Percentiles rank a stretch among this genome's conserved stretches.
These are phyloP conservation scores for Phytophthora brassicae DNA, from an alignment of 352 stramenopile species.

Conservation along the genomic window DNA sequence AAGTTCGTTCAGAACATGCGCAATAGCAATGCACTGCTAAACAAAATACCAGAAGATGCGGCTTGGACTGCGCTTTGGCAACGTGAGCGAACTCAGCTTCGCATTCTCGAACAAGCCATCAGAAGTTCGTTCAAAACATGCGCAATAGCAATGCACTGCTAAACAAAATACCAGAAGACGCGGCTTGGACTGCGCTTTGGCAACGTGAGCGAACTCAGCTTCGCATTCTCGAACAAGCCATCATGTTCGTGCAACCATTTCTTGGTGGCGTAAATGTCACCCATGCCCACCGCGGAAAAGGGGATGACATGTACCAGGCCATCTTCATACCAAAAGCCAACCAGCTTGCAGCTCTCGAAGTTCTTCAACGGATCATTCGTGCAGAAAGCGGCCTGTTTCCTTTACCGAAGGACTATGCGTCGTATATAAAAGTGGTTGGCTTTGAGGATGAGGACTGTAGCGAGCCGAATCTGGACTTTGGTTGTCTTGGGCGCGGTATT, in stretches of 20 bases:
- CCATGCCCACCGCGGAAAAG: conserved; percentile 44
- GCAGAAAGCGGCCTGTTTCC: conserved; percentile 58
- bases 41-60: conserved; percentile 54
- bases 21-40: conserved; percentile 22
- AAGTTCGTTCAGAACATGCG: conserved; percentile 49
- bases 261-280: conserved; percentile 66
- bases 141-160: conserved; percentile 33
- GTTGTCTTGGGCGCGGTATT: conserved; percentile 52
- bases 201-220: conserved; percentile 47
- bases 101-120: conserved; percentile 45
- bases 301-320: conserved; percentile 37
- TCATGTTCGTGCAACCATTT: conserved; percentile 42
- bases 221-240: conserved; percentile 40
- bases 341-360: conserved; percentile 39
- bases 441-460: conserved; percentile 49
- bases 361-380: conserved; percentile 48
- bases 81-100: conserved; percentile 44
- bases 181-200: conserved; percentile 58
- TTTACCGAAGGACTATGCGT: conserved; percentile 42
- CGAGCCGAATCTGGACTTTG: conserved; percentile 48
- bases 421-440: conserved; percentile 48
- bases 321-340: conserved; percentile 34
- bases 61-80: conserved; percentile 58
- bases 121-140: conserved; percentile 40
- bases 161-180: conserved; percentile 52